Conservation (phyloP, 345 rosid species). For the Conringia planisiliqua region DNA sequence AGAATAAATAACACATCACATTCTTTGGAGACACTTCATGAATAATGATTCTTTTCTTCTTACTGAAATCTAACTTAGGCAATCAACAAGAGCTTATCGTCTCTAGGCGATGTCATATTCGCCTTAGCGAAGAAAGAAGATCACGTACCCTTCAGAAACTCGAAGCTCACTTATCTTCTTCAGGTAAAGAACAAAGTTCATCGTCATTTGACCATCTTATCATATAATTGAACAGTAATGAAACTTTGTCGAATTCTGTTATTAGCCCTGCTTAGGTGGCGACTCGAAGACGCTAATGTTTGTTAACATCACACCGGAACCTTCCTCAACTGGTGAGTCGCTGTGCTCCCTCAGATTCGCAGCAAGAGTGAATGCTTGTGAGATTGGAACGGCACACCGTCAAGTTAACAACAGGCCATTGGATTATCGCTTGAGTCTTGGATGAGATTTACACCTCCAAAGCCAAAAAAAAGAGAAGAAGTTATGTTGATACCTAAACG, state of each 20-base stretch:
- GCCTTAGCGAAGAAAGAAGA: slow-evolving; percentile 94
- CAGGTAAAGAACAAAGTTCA: slow-evolving; percentile 50
- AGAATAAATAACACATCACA: not conserved
- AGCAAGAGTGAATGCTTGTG: slow-evolving; percentile 97
- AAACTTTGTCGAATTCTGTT: slow-evolving; percentile 9
- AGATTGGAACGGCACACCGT: slow-evolving; percentile 92
- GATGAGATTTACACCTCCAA: slow-evolving; percentile 35
- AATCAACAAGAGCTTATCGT: slow-evolving; percentile 88
- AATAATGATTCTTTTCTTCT: not conserved
- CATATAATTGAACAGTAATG: not conserved
- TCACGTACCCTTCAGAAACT: slow-evolving; percentile 94
- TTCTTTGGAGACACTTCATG: not conserved
- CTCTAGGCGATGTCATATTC: slow-evolving; percentile 87
- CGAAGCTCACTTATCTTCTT: slow-evolving; percentile 95
- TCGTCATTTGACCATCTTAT: not conserved
- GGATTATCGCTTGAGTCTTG: slow-evolving; percentile 76
- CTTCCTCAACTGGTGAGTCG: slow-evolving; percentile 80
- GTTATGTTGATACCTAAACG: slow-evolving; percentile 5
- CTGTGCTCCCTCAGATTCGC: slow-evolving; percentile 94
- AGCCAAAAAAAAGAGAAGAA: not conserved
- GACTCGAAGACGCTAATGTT: slow-evolving; percentile 96
- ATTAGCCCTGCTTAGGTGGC: slow-evolving; percentile 96
- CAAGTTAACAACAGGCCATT: slow-evolving; percentile 44
- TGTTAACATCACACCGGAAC: slow-evolving; percentile 87
- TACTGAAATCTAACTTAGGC: slow-evolving; percentile 46